Conservation (phyloP, 805 yeast genomes). For the Vanderwaltozyma yarrowii region DNA sequence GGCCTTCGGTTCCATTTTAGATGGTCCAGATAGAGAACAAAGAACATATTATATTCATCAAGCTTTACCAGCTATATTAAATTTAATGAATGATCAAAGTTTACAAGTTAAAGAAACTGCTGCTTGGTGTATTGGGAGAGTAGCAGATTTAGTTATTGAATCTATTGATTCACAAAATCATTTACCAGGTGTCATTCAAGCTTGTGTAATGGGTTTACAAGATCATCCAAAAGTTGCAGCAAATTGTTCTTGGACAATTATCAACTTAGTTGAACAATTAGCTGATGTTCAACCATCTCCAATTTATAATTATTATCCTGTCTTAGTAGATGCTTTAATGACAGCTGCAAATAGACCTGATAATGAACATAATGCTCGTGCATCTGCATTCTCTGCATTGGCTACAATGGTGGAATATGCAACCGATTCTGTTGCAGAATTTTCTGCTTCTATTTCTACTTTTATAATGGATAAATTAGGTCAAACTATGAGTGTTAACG, state of each 20-base stretch:
- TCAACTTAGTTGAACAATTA: slow-evolving; percentile 82
- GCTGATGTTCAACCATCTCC: slow-evolving; percentile 40
- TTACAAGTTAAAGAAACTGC: slow-evolving; percentile 93
- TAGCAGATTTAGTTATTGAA: slow-evolving; percentile 75
- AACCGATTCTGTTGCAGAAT: slow-evolving; percentile 56
- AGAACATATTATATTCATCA: slow-evolving; percentile 60
- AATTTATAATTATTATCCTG: slow-evolving; percentile 64
- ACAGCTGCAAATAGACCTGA: slow-evolving; percentile 61
- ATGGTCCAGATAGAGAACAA: slow-evolving; percentile 78
- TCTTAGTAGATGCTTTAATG: slow-evolving; percentile 59
- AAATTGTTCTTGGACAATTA: slow-evolving; percentile 97
- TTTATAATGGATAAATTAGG: slow-evolving; percentile 67
- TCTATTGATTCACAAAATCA: slow-evolving; percentile 59
- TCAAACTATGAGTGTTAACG: slow-evolving; percentile 49
- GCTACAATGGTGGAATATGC: slow-evolving; percentile 71
- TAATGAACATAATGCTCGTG: slow-evolving; percentile 80
- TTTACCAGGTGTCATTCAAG: slow-evolving; percentile 62
- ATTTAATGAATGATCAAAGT: slow-evolving; percentile 60
- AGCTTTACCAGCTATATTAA: slow-evolving; percentile 72
- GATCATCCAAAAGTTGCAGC: slow-evolving; percentile 91
- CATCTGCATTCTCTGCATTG: slow-evolving; percentile 94
- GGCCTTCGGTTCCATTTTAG: slow-evolving; percentile 97
- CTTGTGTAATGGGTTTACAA: slow-evolving; percentile 67
- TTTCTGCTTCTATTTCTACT: slow-evolving; percentile 63
- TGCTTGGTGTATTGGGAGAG: slow-evolving; percentile 96